Evolutionary conservation across 176 grass and related monocot species (phyloP), one percentile per base, ranked within the genome.

Genomic region (Neostapfia colusana): DNA sequence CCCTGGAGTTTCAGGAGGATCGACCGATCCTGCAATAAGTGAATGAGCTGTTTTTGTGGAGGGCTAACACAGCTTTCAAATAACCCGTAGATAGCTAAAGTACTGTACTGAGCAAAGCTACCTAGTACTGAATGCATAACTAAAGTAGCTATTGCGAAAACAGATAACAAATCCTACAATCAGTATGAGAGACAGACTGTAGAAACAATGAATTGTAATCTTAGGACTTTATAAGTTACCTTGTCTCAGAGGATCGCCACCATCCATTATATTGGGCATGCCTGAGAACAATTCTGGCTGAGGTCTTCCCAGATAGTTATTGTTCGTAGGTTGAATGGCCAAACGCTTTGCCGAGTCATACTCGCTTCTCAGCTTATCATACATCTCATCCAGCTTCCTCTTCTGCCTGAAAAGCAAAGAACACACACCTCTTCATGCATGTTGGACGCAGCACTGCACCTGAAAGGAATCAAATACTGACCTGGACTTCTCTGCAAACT

Each of bases 401-500:
- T 97, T 97, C 78, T 97, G 90, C 78, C 93, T 93, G 83, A 24
- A 81, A 50, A 79, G 50, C 56, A 20, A 44, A 69, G 31, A 73
- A 69, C 65, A 67, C 3, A 46, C 28, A 56, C 46, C 46, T 65
- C 36, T 44, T 76, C 65, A 63, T 64, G 43, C 28, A 77, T 65
- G 46, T 28, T 66, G 27, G 26, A 66, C 64, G 11, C 54, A 82
- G 15, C 65, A 71, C 59, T 71, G 59, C 58, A 59, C 71, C 8
- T 82, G 16, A 5, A 35, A 75, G 26, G 8, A 57, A 34, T 59
- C 25, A 27, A 75, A 53, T 81, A 81, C 81, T 58, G 42, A 93
- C 93, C 93, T 97, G 42, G 90, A 97, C 86, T 97, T 97, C 89
- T 93, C 90, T 48, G 88, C 85, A 84, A 93, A 93, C 75, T 97